These are phyloP conservation scores for Mycosphaerelloides madeirae DNA, from an alignment of 2,329 filamentous ascomycete species.

Conservation along the genomic window DNA sequence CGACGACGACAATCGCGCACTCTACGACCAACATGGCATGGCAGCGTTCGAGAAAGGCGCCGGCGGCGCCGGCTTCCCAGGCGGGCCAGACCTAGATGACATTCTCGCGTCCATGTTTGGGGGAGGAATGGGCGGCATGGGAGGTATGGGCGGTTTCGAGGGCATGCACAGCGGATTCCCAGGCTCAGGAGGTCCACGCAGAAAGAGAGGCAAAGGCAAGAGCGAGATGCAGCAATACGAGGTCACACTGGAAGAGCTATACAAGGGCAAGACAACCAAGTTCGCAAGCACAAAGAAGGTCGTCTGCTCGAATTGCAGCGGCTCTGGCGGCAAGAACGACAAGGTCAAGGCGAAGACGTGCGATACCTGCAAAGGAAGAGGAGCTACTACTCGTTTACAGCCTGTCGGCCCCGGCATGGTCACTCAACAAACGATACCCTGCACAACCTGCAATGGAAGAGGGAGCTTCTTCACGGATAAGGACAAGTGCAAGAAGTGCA, in stretches of 20 bases:
- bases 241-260: slow-evolving; percentile 87
- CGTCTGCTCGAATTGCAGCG: slow-evolving; percentile 81
- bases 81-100: slow-evolving; percentile 80
- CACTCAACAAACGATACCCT: slow-evolving; percentile 72
- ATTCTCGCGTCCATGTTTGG: slow-evolving; percentile 89
- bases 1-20: slow-evolving; percentile 86
- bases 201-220: slow-evolving; percentile 57
- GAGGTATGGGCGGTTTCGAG: slow-evolving; percentile 43
- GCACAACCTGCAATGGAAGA: slow-evolving; percentile 77
- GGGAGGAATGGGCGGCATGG: slow-evolving; percentile 54
- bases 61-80: slow-evolving; percentile 57
- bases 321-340: slow-evolving; percentile 75
- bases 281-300: slow-evolving; percentile 94
- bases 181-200: slow-evolving; percentile 24
- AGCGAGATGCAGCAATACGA: slow-evolving; percentile 89
- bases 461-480: slow-evolving; percentile 90
- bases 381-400: slow-evolving; percentile 68
- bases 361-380: slow-evolving; percentile 76
- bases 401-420: slow-evolving; percentile 84
- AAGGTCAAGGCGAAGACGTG: slow-evolving; percentile 82
- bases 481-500: slow-evolving; percentile 98
- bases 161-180: slow-evolving; percentile 25
- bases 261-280: slow-evolving; percentile 97
- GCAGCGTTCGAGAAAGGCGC: slow-evolving; percentile 76
- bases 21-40: slow-evolving; percentile 96